Conservation (phyloP, 192 early-diverging fungal species). For the Backusella liffmaniae region DNA sequence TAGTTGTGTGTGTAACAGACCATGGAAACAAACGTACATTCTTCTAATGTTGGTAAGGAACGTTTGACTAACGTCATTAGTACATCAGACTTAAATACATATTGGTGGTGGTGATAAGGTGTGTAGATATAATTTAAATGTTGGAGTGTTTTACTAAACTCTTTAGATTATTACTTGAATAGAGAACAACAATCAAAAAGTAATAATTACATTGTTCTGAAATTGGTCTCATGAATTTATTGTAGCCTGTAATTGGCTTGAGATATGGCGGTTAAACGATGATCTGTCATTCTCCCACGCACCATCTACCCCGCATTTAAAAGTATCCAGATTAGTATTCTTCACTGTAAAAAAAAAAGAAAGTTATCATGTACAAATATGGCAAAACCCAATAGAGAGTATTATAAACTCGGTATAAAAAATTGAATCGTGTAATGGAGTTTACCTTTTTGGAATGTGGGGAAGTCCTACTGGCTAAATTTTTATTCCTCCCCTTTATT, state of each 20-base stretch:
- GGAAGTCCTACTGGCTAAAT: not conserved
- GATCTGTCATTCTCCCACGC: slow-evolving; percentile 2
- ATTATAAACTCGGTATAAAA: not conserved
- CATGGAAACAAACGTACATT: not conserved
- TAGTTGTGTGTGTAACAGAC: not conserved
- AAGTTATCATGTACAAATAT: slow-evolving; percentile 3
- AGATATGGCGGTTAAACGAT: slow-evolving; percentile 2
- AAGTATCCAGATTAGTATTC: not conserved
- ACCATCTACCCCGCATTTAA: slow-evolving; percentile 5
- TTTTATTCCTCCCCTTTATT: slow-evolving; percentile 1
- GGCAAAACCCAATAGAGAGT: not conserved
- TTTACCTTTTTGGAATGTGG: not conserved
- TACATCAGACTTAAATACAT: not conserved
- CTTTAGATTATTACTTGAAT: not conserved
- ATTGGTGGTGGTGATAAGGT: not conserved
- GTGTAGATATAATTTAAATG: not conserved
- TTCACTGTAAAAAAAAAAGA: not conserved
- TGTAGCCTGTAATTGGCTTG: not conserved
- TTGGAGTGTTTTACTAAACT: not conserved
- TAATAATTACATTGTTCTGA: not conserved
- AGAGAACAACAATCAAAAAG: not conserved
- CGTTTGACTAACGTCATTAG: not conserved
- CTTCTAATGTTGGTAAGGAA: not conserved
- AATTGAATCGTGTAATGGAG: not conserved
- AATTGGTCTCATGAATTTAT: not conserved